A percentile compares a stretch with the other conserved stretches of the same genome.
Evolutionary conservation across 2,329 filamentous ascomycete species (phyloP).

Genomic region (Talaromyces piceae): DNA sequence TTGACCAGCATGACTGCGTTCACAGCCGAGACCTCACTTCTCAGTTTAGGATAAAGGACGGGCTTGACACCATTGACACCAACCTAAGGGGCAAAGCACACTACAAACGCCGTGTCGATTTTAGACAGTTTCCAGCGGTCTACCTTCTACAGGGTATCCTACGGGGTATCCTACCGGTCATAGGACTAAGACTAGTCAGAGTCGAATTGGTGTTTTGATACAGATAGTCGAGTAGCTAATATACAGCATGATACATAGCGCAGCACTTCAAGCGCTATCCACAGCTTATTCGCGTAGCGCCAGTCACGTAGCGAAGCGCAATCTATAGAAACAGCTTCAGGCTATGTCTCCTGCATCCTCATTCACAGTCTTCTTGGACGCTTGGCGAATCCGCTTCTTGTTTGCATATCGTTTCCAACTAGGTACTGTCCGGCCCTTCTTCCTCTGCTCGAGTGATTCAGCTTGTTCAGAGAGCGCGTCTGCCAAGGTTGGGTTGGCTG

Average conservation of each 20-base stretch:
- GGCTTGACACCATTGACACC: not conserved
- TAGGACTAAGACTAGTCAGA: not conserved
- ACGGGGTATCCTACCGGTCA: too few species aligned
- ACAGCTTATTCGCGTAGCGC: not conserved
- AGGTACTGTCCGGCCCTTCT: constrained; percentile 30
- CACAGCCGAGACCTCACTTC: not conserved
- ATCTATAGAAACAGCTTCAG: not conserved
- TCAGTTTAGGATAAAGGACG: not conserved
- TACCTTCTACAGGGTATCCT: too few species aligned
- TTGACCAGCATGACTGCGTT: not conserved
- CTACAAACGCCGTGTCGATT: not conserved
- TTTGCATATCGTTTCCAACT: constrained; percentile 38
- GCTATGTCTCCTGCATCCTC: not conserved
- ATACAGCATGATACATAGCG: constrained; percentile 2
- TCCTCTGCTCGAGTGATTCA: constrained; percentile 16
- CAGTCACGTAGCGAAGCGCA: not conserved
- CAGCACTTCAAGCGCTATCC: not conserved
- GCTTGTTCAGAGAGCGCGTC: constrained; percentile 9
- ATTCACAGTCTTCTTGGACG: constrained; percentile 22
- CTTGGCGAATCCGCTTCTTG: constrained; percentile 37
- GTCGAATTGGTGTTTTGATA: not conserved
- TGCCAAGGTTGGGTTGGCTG: constrained; percentile 3
- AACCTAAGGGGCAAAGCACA: too few species aligned
- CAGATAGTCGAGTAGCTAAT: constrained; percentile 2
- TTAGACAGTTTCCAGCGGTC: not conserved